Evolutionary conservation across 1,284 basidiomycete species (phyloP), one percentile per base, ranked within the genome.

Genomic region (Agroathelia rolfsii): DNA sequence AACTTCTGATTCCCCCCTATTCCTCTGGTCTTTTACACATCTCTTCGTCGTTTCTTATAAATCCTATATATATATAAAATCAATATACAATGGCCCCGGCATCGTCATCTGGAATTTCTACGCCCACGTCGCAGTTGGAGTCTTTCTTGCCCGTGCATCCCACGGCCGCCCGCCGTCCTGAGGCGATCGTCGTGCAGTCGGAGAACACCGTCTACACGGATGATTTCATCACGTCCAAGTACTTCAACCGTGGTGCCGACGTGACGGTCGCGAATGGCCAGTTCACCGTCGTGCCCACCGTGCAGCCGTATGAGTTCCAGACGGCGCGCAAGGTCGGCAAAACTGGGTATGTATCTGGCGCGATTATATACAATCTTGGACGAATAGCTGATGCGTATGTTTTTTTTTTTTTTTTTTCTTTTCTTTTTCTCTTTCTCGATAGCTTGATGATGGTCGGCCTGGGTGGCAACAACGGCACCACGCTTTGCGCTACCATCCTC

Each of bases 381-480:
- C n/a, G n/a, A n/a, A n/a, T n/a, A n/a, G n/a, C n/a, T n/a, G n/a
- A n/a, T n/a, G n/a, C 4, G 17, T 33, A 35, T 20, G 32, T 34
- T 35, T 31, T 32, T 34, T 38, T 32, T 32, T 39, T 28, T 25
- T n/a, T 27, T 10, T 30, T 27, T 30, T 24, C 32, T 12, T 26
- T 40, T 47, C 25, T 23, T 24, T 19, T 29, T 25, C 11, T 41
- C 32, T 32, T 27, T 39, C 34, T n/a, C 34, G 19, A 30, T 35
- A 94, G 94, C 40, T 71, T 97, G 45, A 87, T 98, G 85, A 83
- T 98, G 71, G 83, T 97, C 51, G 94, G 94, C 43, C 64, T 93
- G 44, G 94, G 94, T 44, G 94, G 94, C 40, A 98, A 98, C 75
- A 98, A 98, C 55, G 94, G 94, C 39, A 79, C 87, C 36, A 98